Evolutionary conservation across 352 stramenopile genomes (phyloP), one percentile per base, ranked within the genome.

Genomic region (Pythium aphanidermatum): DNA sequence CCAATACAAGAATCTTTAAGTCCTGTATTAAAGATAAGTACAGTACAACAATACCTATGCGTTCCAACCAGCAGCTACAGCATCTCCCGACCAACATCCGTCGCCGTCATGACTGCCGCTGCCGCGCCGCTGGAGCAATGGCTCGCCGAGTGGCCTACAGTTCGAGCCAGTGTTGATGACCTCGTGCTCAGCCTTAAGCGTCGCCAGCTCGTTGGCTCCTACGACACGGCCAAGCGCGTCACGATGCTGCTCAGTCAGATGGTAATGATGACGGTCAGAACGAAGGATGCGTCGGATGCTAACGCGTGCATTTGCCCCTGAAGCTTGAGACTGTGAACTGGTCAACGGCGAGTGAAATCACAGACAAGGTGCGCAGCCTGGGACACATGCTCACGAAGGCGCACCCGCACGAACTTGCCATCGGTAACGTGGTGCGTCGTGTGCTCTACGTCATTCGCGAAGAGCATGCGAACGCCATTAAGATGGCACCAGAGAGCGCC

Each of bases 391-490:
- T 93, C 55, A 91, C 75, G 6, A 86, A 83, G 44, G 79, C 78
- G 7, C 76, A 91, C 31, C 68, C 82, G 0, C 73, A 89, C 25
- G 72, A 96, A 44, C 60, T 95, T 16, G 73, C 80, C 2, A 93
- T 96, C 40, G 83, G 82, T 24, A 96, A 96, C 60, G 84, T 95
- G 19, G 81, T 95, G 54, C 80, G 84, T 35, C 80, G 83, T 28
- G 83, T 96, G 46, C 71, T 96, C 23, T 92, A 87, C 60, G 82
- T 95, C 49, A 91, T 96, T 46, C 81, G 85, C 12, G 84, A 96
- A 51, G 85, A 95, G 60, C 70, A 92, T 36, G 64, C 73, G 30
- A 88, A 81, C 46, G 80, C 75, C 12, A 54, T 85, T 19, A 94
- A 92, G 58, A 42, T 69, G 27, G 60, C 65, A 28, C 49, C 57